These are phyloP conservation scores for Craspedostauros australis DNA, from an alignment of 108 stramenopile species.

Conservation along the genomic window DNA sequence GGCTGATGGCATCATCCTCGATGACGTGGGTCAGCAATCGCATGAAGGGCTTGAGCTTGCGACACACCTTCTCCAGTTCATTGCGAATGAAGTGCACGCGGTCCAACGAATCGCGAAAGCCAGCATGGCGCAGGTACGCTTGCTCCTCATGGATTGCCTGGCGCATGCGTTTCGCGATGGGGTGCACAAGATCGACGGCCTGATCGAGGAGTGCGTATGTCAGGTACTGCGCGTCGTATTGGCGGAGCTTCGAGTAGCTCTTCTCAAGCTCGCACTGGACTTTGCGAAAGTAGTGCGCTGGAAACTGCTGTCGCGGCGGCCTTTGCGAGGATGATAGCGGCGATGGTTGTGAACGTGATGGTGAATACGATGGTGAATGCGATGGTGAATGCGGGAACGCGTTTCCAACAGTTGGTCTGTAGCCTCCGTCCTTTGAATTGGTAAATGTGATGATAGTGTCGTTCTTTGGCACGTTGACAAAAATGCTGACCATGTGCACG, in stretches of 20 bases:
- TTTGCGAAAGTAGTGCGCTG: no score
- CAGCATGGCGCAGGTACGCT: constrained; percentile 3
- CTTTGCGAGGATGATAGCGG: no score
- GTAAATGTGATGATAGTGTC: constrained; percentile 27
- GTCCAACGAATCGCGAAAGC: not conserved
- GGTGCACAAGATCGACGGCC: constrained; percentile 21
- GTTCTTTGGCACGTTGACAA: constrained; percentile 19
- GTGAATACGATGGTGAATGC: no score
- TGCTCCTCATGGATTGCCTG: constrained; percentile 7
- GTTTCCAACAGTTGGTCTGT: no score
- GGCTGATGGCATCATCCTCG: constrained; percentile 25
- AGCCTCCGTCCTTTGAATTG: not conserved
- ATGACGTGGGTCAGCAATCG: constrained; percentile 24
- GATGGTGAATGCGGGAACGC: no score
- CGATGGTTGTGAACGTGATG: no score
- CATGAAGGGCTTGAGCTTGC: constrained; percentile 24
- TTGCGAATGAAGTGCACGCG: constrained; percentile 15
- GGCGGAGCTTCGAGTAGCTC: constrained; percentile 26
- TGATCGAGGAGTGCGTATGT: constrained; percentile 28
- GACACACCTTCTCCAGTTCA: constrained; percentile 17
- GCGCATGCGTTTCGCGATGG: constrained; percentile 15
- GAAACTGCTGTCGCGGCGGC: no score
- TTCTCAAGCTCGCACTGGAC: constrained; percentile 21
- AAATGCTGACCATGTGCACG: constrained; percentile 8
- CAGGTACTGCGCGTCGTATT: constrained; percentile 30